Evolutionary conservation across 2,329 filamentous ascomycete genomes (phyloP).

Genomic region (Cladorrhinum sp.): DNA sequence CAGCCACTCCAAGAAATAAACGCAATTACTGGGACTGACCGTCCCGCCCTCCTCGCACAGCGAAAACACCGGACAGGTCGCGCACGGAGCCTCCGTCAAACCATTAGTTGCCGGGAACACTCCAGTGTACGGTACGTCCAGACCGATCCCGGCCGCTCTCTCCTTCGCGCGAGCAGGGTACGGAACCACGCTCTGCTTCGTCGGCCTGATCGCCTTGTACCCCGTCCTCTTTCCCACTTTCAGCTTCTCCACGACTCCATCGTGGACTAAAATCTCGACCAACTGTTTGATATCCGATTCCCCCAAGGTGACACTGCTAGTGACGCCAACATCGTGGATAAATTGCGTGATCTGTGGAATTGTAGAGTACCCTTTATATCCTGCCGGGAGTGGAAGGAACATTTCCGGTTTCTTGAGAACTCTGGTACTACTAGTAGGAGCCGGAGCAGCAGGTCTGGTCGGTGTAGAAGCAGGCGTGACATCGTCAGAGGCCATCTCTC

Average conservation of each 20-base stretch:
- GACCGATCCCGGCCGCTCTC: constrained; percentile 30
- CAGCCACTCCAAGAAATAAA: constrained; percentile 88
- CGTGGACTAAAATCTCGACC: constrained; percentile 83
- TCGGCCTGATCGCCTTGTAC: constrained; percentile 52
- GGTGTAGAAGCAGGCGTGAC: constrained; percentile 29
- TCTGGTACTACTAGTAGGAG: constrained; percentile 19
- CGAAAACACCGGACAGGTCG: constrained; percentile 87
- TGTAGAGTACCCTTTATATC: constrained; percentile 77
- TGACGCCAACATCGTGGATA: constrained; percentile 66
- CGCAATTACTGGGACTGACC: constrained; percentile 84
- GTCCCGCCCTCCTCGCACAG: constrained; percentile 88
- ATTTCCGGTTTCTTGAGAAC: constrained; percentile 30
- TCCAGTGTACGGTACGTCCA: constrained; percentile 31
- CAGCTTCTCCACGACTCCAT: constrained; percentile 74
- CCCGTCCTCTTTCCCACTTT: constrained; percentile 47
- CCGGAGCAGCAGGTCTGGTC: constrained; percentile 12
- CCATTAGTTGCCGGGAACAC: constrained; percentile 58
- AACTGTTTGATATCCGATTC: constrained; percentile 80
- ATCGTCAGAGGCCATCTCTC: constrained; percentile 42
- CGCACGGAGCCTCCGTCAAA: constrained; percentile 85
- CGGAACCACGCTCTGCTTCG: constrained; percentile 38
- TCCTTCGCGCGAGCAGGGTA: constrained; percentile 32
- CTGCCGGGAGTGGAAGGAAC: constrained; percentile 56
- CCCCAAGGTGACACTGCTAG: constrained; percentile 66
- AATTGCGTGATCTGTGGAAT: constrained; percentile 72